Evolutionary conservation across 225 moss, liverwort and hornwort genomes (phyloP), one percentile per base, ranked within the genome.

Genomic region (Takakia lepidozioides): DNA sequence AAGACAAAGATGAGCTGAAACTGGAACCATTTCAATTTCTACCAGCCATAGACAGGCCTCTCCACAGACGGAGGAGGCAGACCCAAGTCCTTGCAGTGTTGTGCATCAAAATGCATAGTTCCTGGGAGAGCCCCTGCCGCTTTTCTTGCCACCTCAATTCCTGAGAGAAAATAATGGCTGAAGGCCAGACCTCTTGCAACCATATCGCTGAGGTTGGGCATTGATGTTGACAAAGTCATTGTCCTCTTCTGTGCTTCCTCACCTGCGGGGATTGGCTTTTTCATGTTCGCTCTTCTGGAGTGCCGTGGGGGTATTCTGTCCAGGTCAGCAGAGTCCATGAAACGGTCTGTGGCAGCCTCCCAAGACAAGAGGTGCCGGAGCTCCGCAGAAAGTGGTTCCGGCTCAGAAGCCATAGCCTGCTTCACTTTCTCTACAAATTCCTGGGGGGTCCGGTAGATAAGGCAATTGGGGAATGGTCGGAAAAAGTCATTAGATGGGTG

Each of bases 261-360:
- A 8, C 75, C 70, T 37, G 74, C 43, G 29, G 67, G 46, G 48
- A 8, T 16, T 49, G 46, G 52, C 49, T 41, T 70, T 60, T 70
- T 79, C 15, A 19, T 11, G 25, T 54, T 40, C 10, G 34, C 52
- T 48, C 41, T 63, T 42, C 56, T 74, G 27, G 46, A 32, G 19
- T 60, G 63, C 32, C 60, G 62, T 17, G 75, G 60, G 29, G 77
- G 75, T 38, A 69, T 63, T 48, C 67, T 77, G 44, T 83, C 73
- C 29, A 98, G 67, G 22, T 77, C 91, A 49, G 91, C 84, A 48
- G 73, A 90, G 26, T 90, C 87, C 1, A 98, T 82, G 47, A 98
- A 91, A 17, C 95, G 84, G 56, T 98, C 95, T 5, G 95, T 98
- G 32, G 95, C 95, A 39, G 95, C 95, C 72, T 98, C 95, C 95